phyloP scores from a whole-genome alignment of 2,329 filamentous ascomycete genomes.

The Monosporascus sp. region DNA sequence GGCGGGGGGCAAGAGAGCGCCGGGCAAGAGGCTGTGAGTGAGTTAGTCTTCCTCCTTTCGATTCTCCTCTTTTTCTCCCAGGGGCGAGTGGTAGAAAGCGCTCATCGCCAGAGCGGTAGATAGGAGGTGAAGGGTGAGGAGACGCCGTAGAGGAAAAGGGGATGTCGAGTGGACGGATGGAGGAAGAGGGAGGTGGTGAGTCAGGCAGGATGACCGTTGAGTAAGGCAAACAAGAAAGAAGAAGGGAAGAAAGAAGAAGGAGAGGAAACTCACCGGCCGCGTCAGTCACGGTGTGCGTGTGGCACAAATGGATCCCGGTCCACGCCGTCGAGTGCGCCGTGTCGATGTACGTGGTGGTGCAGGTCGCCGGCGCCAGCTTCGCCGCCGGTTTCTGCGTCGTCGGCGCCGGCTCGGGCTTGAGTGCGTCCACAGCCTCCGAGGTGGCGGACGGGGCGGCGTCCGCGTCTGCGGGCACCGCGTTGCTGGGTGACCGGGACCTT shows the following conservation, averaged over 20 bases:
- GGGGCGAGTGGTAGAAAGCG: conserved; percentile 2
- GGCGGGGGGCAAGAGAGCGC: conserved; percentile 14
- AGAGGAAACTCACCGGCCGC: conserved; percentile 10
- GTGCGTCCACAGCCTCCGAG: background rate
- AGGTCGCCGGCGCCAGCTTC: conserved; percentile 11
- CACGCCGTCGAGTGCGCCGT: conserved; percentile 12
- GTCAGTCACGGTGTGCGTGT: conserved; percentile 15
- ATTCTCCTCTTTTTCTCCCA: background rate
- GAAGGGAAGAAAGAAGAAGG: conserved; percentile 2
- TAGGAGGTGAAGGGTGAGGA: no score
- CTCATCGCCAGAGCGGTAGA: no score
- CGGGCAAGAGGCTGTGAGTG: conserved; percentile 18
- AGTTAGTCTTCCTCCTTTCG: background rate
- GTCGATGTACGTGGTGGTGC: conserved; percentile 19
- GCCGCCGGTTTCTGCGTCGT: no score
- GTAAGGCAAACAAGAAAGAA: conserved; percentile 4
- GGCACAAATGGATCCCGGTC: conserved; percentile 18
- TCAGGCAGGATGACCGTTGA: no score
- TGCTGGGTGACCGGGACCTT: conserved; percentile 5
- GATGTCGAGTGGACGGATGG: no score
- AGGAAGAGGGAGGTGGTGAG: no score
- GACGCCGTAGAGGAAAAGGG: no score
- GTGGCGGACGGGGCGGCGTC: background rate
- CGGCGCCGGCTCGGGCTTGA: no score
- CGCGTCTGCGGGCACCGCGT: conserved; percentile 4